phyloP scores from a whole-genome alignment of 495 filamentous ascomycete genomes.

The Recurvomyces mirabilis region DNA sequence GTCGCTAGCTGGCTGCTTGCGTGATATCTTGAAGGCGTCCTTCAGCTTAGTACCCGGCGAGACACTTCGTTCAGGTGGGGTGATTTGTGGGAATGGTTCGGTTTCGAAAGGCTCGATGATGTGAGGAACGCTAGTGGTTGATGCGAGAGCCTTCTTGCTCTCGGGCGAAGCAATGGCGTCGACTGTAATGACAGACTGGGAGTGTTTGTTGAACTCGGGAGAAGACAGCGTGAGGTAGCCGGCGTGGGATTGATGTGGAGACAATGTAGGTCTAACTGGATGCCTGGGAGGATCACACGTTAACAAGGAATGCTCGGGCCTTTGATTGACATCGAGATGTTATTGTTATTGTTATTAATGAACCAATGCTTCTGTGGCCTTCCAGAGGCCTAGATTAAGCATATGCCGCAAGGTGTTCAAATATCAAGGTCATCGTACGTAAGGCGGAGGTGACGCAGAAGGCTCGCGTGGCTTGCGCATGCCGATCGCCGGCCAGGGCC shows the following conservation, averaged over 20 bases:
- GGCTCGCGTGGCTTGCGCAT: constrained; percentile 4
- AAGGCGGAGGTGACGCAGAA: neutral
- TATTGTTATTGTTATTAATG: neutral
- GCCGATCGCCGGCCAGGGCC: no score
- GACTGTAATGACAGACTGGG: constrained; percentile 19
- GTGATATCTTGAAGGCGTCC: constrained; percentile 24
- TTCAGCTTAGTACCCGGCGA: constrained; percentile 28
- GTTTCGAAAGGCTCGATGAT: constrained; percentile 18
- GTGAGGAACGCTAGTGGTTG: constrained; percentile 8
- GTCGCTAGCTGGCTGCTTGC: constrained; percentile 5
- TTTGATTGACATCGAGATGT: no score
- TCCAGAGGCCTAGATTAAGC: no score
- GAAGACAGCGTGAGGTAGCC: constrained; percentile 75
- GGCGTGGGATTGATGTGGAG: constrained; percentile 63
- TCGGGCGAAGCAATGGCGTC: neutral
- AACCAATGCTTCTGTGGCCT: neutral
- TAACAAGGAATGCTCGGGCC: constrained; percentile 16
- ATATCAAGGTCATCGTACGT: neutral
- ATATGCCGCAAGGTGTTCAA: no score
- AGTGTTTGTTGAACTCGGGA: constrained; percentile 45
- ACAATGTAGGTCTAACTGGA: constrained; percentile 45
- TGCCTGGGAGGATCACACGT: constrained; percentile 30
- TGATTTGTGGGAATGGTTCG: constrained; percentile 3
- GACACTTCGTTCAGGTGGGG: constrained; percentile 10
- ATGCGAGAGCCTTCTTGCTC: neutral